A percentile compares a stretch with the other conserved stretches of the same genome.
phyloP scores from a whole-genome alignment of 805 yeast species.

The Ogataea wickerhamii region DNA sequence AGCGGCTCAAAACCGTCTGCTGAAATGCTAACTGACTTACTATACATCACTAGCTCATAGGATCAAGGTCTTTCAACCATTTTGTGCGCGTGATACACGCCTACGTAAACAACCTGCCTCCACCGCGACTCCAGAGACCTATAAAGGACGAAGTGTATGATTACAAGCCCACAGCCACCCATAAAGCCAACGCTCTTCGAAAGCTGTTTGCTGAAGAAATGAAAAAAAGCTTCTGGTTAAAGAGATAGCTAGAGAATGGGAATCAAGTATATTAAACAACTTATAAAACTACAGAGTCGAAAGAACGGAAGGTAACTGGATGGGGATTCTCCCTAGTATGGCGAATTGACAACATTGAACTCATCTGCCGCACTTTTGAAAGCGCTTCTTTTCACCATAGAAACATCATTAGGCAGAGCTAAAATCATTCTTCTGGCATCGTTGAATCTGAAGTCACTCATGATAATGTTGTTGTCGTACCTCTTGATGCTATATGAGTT shows the following conservation, averaged over 20 bases:
- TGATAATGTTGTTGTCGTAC: constrained; percentile 59
- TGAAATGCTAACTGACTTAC: too few relatives aligned
- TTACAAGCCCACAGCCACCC: constrained; percentile 47
- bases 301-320: too few relatives aligned
- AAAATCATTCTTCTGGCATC: constrained; percentile 67
- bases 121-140: constrained; percentile 33
- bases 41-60: constrained; percentile 37
- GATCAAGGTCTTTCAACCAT: constrained; percentile 55
- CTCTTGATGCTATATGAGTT: constrained; percentile 60
- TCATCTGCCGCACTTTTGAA: constrained; percentile 50
- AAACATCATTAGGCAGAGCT: constrained; percentile 73
- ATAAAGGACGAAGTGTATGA: constrained; percentile 9
- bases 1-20: too few relatives aligned
- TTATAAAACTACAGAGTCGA: constrained; percentile 2
- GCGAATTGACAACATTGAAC: constrained; percentile 28
- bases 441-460: constrained; percentile 76
- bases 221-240: constrained; percentile 49
- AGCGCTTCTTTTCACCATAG: constrained; percentile 57
- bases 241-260: too few relatives aligned
- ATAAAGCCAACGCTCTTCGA: constrained; percentile 59
- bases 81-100: constrained; percentile 64
- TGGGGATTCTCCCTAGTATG: too few relatives aligned
- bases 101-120: constrained; percentile 56
- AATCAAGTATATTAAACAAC: constrained; percentile 3
- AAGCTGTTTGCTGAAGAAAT: constrained; percentile 59